A percentile compares a stretch with the other conserved stretches of the same genome.
These are phyloP conservation scores for Hordeum vulgare DNA, from an alignment of 176 grass and related monocot genomes.

Conservation along the genomic window DNA sequence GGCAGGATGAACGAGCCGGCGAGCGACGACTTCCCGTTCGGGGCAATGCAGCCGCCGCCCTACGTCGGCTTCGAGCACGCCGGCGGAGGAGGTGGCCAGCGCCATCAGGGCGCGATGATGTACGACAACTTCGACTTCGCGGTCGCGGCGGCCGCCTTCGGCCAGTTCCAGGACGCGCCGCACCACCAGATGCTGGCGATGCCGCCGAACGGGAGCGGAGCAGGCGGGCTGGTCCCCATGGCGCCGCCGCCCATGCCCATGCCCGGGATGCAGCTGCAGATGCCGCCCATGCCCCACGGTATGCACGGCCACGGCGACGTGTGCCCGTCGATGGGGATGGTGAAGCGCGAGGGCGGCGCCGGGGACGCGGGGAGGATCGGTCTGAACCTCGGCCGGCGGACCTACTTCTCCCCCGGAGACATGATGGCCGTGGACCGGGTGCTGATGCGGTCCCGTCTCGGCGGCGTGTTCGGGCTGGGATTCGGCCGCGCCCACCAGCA, in stretches of 20 bases:
- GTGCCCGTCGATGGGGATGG: slow-evolving; percentile 42
- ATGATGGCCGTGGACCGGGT: slow-evolving; percentile 53
- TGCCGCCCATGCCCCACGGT: background rate
- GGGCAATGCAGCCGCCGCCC: slow-evolving; percentile 26
- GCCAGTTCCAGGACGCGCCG: slow-evolving; percentile 39
- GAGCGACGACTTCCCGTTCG: slow-evolving; percentile 33
- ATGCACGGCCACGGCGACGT: slow-evolving; percentile 5
- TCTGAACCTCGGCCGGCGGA: slow-evolving; percentile 74
- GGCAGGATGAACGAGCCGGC: slow-evolving; percentile 26
- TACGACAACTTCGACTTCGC: slow-evolving; percentile 37
- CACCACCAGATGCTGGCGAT: slow-evolving; percentile 37
- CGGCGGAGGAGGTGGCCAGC: background rate
- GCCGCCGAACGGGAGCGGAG: background rate
- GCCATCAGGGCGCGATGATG: background rate
- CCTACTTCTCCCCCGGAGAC: slow-evolving; percentile 76
- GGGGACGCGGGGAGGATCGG: slow-evolving; percentile 40
- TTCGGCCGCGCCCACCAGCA: slow-evolving; percentile 54
- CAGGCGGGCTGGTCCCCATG: slow-evolving; percentile 3
- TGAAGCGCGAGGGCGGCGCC: slow-evolving; percentile 60
- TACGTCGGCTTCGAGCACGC: slow-evolving; percentile 40
- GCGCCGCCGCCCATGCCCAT: slow-evolving; percentile 3
- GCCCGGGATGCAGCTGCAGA: slow-evolving; percentile 33
- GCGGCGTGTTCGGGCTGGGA: slow-evolving; percentile 45
- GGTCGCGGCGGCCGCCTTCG: background rate
- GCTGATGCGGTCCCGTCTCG: slow-evolving; percentile 39